Percentiles rank a stretch among this genome's conserved stretches.
These are phyloP conservation scores for Elsinoe necatrix DNA, from an alignment of 2,329 filamentous ascomycete genomes.

Conservation along the genomic window DNA sequence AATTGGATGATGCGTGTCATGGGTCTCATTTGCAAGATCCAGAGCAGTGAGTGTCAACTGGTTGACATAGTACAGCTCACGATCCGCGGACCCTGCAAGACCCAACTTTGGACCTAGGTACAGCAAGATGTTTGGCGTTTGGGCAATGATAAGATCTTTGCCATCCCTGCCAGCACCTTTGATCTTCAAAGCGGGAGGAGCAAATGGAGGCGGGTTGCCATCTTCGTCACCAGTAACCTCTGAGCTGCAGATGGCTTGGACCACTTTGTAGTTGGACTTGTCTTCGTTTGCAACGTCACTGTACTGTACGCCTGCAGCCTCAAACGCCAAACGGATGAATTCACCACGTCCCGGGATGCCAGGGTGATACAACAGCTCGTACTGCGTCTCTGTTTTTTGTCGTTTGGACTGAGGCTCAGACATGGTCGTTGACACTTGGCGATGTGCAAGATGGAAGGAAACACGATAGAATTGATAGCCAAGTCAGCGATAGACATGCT, in stretches of 20 bases:
- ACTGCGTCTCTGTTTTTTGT: constrained; percentile 27
- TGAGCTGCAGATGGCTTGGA: constrained; percentile 42
- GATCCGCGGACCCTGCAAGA: constrained; percentile 43
- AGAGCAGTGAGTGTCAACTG: constrained; percentile 59
- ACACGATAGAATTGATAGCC: neutral
- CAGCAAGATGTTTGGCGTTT: constrained; percentile 64
- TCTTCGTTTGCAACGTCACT: constrained; percentile 50
- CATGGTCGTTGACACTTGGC: constrained; percentile 7
- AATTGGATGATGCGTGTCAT: constrained; percentile 70
- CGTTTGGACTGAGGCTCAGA: constrained; percentile 11
- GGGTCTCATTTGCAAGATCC: constrained; percentile 63
- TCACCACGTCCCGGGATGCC: constrained; percentile 65
- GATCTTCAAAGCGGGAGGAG: constrained; percentile 56
- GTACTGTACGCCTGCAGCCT: constrained; percentile 58
- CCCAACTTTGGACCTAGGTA: constrained; percentile 58
- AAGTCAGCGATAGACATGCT: neutral
- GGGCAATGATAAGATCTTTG: constrained; percentile 50
- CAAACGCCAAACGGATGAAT: constrained; percentile 62
- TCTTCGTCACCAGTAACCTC: constrained; percentile 41
- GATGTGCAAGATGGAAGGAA: neutral
- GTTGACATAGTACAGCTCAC: constrained; percentile 51
- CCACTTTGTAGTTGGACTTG: constrained; percentile 41
- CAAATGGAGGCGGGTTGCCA: constrained; percentile 56
- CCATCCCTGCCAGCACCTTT: constrained; percentile 45
- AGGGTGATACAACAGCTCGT: constrained; percentile 65